Conservation (phyloP, 78 protist species). For the Dictyostelium citrinum region DNA sequence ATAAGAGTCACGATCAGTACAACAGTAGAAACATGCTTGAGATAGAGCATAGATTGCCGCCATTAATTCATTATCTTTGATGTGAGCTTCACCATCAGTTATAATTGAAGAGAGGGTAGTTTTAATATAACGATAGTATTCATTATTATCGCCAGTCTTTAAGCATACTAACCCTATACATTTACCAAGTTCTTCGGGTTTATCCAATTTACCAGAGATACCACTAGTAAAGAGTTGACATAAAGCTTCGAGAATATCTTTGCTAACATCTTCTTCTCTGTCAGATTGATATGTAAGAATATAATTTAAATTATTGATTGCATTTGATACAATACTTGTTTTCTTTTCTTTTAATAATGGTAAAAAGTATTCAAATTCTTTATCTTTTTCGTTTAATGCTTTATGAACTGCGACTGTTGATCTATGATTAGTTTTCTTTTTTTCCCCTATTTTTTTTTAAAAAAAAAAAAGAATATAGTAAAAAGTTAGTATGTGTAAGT, state of each 20-base stretch:
- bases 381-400: constrained; percentile 29
- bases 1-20: constrained; percentile 26
- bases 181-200: background rate
- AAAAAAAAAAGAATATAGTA: no score
- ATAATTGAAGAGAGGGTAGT: constrained; percentile 19
- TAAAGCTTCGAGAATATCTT: background rate
- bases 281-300: constrained; percentile 25
- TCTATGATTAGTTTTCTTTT: constrained; percentile 61
- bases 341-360: constrained; percentile 56
- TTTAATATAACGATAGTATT: constrained; percentile 4
- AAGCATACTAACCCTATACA: background rate
- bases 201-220: background rate
- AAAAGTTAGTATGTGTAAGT: no score
- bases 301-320: constrained; percentile 23
- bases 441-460: background rate
- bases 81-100: constrained; percentile 24
- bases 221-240: background rate
- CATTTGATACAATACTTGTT: constrained; percentile 10
- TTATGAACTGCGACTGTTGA: background rate
- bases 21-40: constrained; percentile 19
- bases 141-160: background rate
- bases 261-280: background rate
- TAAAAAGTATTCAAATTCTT: constrained; percentile 8
- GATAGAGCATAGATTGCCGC: constrained; percentile 18
- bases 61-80: background rate